Evolutionary conservation across 208 protist species (phyloP), one percentile per base, ranked within the genome.

Genomic region (Crithidia sp.): DNA sequence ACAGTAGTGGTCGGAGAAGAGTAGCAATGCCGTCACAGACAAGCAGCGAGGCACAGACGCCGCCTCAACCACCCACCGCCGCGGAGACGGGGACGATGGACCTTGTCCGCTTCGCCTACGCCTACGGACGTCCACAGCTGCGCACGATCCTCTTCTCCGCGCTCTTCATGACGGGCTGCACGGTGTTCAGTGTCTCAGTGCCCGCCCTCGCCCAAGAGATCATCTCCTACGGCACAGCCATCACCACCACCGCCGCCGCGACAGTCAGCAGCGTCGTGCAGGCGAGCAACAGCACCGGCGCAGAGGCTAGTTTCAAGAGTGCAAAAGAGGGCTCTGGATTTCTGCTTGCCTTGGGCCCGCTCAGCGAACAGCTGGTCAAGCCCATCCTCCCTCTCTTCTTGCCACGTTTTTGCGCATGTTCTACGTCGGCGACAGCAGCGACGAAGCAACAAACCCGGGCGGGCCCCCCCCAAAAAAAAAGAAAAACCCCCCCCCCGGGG

Each of bases 141-240:
- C 66, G 69, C 8, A 55, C 78, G 19, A 86, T 89, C 10, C 5
- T 81, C 4, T 2, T 82, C 8, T 83, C 87, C 4, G 67, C 66
- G 0, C 49, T 77, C 13, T 59, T 84, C 36, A 91, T 91, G 74
- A 19, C 84, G 12, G 52, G 76, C n/a, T 83, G 79, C 40, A 86
- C 81, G 6, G 41, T 75, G 3, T 58, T 92, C 19, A 77, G 74
- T 63, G 63, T 90, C 28, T 19, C 69, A 6, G 64, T 95, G 12
- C 84, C 83, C 6, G 57, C 81, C 7, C 36, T 84, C 3, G 90
- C 82, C 3, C 79, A 86, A 17, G 86, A 90, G 56, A 67, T 95
- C 0, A 65, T 82, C 1, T 79, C 76, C 0, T 92, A 84, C 63
- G 70, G 82, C 36, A 68, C 55, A 12, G 65, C 43, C 10, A 69